Percentiles rank a stretch among this genome's conserved stretches.
These are phyloP conservation scores for Phytophthora tubulina DNA, from an alignment of 352 stramenopile genomes.

Conservation along the genomic window DNA sequence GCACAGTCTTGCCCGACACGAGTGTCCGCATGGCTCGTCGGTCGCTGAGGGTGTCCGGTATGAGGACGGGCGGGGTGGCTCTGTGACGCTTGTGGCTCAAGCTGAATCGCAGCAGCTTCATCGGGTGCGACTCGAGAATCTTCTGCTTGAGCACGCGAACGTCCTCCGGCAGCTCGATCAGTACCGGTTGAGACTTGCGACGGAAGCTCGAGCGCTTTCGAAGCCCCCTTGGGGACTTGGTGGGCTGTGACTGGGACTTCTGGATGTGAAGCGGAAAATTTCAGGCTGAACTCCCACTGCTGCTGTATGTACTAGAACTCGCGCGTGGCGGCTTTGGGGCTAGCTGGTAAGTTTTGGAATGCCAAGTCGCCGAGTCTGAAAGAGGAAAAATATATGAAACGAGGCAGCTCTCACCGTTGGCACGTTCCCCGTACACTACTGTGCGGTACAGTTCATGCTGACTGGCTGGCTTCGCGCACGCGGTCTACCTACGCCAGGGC, in stretches of 20 bases:
- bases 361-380: conserved; percentile 1
- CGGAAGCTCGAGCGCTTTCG: conserved; percentile 35
- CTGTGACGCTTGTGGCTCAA: conserved; percentile 56
- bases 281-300: conserved; percentile 37
- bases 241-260: conserved; percentile 14
- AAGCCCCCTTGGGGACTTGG: conserved; percentile 30
- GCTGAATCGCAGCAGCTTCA: conserved; percentile 58
- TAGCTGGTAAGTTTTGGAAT: conserved; percentile 34
- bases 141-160: conserved; percentile 55
- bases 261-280: conserved; percentile 30
- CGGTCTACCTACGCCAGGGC: conserved; percentile 17
- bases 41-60: conserved; percentile 45
- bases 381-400: conserved; percentile 28
- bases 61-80: conserved; percentile 55
- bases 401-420: conserved; percentile 9
- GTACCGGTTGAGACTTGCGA: conserved; percentile 20
- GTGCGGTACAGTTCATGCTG: background rate
- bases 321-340: background rate
- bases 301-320: conserved; percentile 4
- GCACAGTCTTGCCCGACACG: conserved; percentile 60
- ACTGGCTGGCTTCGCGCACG: conserved; percentile 20
- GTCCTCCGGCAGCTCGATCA: conserved; percentile 43
- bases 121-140: conserved; percentile 53
- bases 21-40: conserved; percentile 41
- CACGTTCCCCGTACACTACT: conserved; percentile 1